Evolutionary conservation across 2,329 filamentous ascomycete species (phyloP).

Genomic region (Hypoxylon sp.): DNA sequence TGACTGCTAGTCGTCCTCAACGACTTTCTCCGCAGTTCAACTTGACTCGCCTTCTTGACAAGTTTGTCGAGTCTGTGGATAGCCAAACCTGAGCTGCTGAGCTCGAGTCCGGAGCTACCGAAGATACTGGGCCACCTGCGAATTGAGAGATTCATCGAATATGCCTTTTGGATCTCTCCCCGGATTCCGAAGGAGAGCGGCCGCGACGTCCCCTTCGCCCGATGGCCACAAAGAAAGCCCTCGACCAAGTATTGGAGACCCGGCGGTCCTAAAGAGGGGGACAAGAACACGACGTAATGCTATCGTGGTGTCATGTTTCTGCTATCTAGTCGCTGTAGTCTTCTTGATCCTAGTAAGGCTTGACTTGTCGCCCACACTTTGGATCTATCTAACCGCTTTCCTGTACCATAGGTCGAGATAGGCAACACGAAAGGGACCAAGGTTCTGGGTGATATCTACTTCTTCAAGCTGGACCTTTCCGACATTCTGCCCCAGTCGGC

Average conservation of each 20-base stretch:
- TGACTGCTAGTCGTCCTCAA: conserved; percentile 20
- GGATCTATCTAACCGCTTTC: conserved; percentile 29
- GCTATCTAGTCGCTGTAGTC: conserved; percentile 74
- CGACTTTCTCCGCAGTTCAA: conserved; percentile 20
- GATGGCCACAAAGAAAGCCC: conserved; percentile 43
- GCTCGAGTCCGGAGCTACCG: conserved; percentile 5
- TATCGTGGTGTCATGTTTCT: conserved; percentile 72
- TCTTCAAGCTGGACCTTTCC: conserved; percentile 85
- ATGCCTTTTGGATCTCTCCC: conserved; percentile 44
- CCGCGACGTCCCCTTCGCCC: conserved; percentile 27
- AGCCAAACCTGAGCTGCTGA: conserved; percentile 17
- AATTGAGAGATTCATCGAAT: conserved; percentile 9
- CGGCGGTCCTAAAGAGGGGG: conserved; percentile 58
- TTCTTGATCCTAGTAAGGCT: conserved; percentile 79
- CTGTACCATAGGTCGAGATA: conserved; percentile 66
- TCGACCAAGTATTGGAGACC: conserved; percentile 27
- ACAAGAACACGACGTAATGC: conserved; percentile 70
- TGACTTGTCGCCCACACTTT: conserved; percentile 3
- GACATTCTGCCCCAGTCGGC: conserved; percentile 82
- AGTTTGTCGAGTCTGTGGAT: conserved; percentile 15
- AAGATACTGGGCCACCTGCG: conserved; percentile 1
- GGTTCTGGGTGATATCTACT: conserved; percentile 79
- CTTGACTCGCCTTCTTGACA: conserved; percentile 12
- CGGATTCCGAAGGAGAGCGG: conserved; percentile 45
- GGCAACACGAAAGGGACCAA: conserved; percentile 75